These are phyloP conservation scores for Saussurea involucrata DNA, from an alignment of 129 eudicot genomes.

Conservation along the genomic window DNA sequence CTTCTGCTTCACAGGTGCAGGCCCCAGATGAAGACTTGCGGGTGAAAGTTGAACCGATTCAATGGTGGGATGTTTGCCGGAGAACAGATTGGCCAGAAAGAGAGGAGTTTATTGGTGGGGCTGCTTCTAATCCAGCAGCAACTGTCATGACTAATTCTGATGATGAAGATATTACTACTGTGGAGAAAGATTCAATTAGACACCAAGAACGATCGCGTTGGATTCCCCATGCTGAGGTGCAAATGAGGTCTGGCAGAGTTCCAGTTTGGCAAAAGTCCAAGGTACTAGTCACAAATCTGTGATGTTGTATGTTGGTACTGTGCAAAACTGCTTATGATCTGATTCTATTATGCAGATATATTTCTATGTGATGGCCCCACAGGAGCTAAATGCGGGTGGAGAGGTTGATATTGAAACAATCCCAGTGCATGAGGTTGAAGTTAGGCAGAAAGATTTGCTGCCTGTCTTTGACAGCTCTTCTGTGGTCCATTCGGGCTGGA, in stretches of 20 bases:
- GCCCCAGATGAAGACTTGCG: constrained; percentile 71
- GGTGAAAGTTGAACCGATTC: constrained; percentile 73
- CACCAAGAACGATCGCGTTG: constrained; percentile 55
- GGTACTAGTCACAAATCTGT: constrained; percentile 36
- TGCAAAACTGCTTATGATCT: constrained; percentile 6
- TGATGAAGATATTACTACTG: constrained; percentile 38
- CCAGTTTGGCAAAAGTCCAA: constrained; percentile 93
- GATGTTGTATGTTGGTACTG: constrained; percentile 6
- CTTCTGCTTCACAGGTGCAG: constrained; percentile 42
- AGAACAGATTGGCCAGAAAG: constrained; percentile 91
- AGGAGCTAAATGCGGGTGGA: constrained; percentile 36
- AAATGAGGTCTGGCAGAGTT: constrained; percentile 63
- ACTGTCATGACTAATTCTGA: constrained; percentile 31
- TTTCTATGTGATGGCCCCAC: constrained; percentile 56
- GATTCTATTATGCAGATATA: constrained; percentile 42
- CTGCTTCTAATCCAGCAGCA: constrained; percentile 25
- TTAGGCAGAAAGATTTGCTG: constrained; percentile 70
- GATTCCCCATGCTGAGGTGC: constrained; percentile 96
- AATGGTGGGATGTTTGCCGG: constrained; percentile 98
- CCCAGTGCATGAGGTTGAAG: constrained; percentile 58
- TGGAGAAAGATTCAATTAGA: constrained; percentile 34
- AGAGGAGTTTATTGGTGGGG: constrained; percentile 58
- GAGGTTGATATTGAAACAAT: constrained; percentile 77
- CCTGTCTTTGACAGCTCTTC: constrained; percentile 72
- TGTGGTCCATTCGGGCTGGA: constrained; percentile 55